A percentile compares a stretch with the other conserved stretches of the same genome.
These are phyloP conservation scores for Apiospora koreana DNA, from an alignment of 2,329 filamentous ascomycete genomes.

Conservation along the genomic window DNA sequence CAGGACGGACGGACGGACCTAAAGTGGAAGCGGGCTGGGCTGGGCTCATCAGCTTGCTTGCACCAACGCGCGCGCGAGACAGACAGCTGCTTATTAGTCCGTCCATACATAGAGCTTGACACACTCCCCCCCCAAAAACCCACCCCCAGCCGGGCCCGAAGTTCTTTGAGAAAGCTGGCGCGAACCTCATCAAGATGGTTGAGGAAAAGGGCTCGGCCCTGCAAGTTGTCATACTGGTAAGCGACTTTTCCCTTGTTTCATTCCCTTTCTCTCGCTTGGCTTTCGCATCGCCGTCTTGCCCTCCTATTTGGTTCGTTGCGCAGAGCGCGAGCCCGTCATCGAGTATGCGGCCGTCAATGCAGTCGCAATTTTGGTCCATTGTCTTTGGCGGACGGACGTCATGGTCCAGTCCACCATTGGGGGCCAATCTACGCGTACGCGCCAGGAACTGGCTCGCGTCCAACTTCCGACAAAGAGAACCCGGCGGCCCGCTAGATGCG, in stretches of 20 bases:
- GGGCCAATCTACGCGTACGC: neutral
- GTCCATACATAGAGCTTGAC: neutral
- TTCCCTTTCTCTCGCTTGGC: neutral
- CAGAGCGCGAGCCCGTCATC: neutral
- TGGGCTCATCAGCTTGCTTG: constrained; percentile 3
- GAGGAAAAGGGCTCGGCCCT: constrained; percentile 8
- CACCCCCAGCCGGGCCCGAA: constrained; percentile 3
- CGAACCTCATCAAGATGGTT: constrained; percentile 4
- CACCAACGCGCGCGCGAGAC: neutral
- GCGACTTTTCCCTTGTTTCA: neutral
- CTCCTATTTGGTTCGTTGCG: neutral
- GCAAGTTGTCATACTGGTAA: constrained; percentile 7
- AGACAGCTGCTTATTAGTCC: neutral
- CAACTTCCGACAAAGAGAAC: neutral
- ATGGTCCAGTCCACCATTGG: neutral
- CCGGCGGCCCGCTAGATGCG: neutral
- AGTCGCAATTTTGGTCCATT: neutral
- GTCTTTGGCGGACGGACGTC: neutral
- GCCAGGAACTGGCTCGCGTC: neutral
- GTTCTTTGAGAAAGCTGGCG: constrained; percentile 2
- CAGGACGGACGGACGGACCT: neutral
- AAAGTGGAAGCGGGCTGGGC: constrained; percentile 1
- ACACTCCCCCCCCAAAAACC: neutral
- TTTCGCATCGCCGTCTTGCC: neutral
- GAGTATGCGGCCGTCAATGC: neutral